Evolutionary conservation across 495 filamentous ascomycete genomes (phyloP).

Genomic region (Daldinia childiae): DNA sequence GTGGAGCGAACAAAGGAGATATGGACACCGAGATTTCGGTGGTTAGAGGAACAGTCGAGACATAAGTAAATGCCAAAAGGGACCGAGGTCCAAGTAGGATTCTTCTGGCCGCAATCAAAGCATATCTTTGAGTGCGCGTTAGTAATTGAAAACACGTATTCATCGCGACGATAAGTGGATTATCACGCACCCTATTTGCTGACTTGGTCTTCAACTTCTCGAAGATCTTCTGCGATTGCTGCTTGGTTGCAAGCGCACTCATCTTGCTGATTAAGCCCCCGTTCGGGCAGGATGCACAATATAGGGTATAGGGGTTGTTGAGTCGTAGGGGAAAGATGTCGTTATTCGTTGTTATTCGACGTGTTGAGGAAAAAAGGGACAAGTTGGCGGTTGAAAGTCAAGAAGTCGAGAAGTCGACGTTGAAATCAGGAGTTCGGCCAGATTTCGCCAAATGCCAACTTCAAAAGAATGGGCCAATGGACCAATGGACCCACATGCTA

Average conservation of each 20-base stretch:
- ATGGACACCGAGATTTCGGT: slow-evolving; percentile 90
- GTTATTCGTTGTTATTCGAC: not conserved
- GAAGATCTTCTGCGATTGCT: slow-evolving; percentile 95
- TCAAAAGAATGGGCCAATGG: slow-evolving; percentile 26
- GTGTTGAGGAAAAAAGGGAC: slow-evolving; percentile 66
- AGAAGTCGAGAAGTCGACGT: slow-evolving; percentile 58
- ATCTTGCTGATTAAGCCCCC: slow-evolving; percentile 62
- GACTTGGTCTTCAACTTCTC: slow-evolving; percentile 94
- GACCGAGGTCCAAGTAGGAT: slow-evolving; percentile 97
- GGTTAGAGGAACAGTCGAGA: slow-evolving; percentile 93
- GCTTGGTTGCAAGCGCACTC: slow-evolving; percentile 86
- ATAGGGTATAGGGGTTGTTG: not conserved
- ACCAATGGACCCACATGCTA: not conserved
- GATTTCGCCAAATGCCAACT: slow-evolving; percentile 46
- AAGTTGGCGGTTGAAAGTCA: slow-evolving; percentile 57
- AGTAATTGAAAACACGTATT: slow-evolving; percentile 31
- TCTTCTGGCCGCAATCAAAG: slow-evolving; percentile 96
- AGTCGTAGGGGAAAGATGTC: not conserved
- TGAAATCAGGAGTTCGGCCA: slow-evolving; percentile 63
- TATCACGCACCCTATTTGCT: slow-evolving; percentile 83
- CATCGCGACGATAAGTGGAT: slow-evolving; percentile 1
- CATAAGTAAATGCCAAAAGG: slow-evolving; percentile 98
- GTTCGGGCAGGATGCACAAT: not conserved
- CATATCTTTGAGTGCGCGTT: slow-evolving; percentile 71
- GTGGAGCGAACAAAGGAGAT: slow-evolving; percentile 99